Percentiles rank a stretch among this genome's conserved stretches.
Conservation (phyloP, 2,329 filamentous ascomycete species). For the Leptosphaerulina australis region DNA sequence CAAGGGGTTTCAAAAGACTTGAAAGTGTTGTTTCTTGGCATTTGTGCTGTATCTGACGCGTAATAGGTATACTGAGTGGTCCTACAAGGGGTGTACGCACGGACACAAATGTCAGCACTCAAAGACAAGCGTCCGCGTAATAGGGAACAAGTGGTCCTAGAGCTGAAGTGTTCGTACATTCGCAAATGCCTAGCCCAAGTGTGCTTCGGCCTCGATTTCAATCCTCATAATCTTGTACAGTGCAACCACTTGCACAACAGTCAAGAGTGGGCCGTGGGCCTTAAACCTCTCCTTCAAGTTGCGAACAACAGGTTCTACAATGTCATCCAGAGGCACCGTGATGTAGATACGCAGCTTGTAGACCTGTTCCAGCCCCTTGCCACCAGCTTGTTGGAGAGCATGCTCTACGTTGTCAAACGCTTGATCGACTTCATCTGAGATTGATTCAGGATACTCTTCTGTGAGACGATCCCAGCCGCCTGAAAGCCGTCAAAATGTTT, state of each 20-base stretch:
- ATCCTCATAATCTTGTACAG: constrained; percentile 33
- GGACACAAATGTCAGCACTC: no score
- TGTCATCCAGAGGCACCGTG: constrained; percentile 21
- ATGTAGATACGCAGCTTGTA: constrained; percentile 33
- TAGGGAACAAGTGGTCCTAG: no score
- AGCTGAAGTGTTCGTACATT: no score
- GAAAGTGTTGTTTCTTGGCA: no score
- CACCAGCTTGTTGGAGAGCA: constrained; percentile 58
- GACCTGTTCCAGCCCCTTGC: constrained; percentile 60
- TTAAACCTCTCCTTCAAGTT: constrained; percentile 32
- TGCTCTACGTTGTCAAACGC: constrained; percentile 63
- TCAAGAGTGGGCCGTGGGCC: constrained; percentile 33
- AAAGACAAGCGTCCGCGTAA: no score
- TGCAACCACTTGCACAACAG: constrained; percentile 27
- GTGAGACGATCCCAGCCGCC: constrained; percentile 36
- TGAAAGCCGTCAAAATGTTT: constrained; percentile 5
- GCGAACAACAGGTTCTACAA: constrained; percentile 18
- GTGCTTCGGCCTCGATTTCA: constrained; percentile 36
- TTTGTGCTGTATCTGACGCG: no score
- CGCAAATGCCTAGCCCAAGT: constrained; percentile 14
- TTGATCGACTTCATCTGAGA: constrained; percentile 33
- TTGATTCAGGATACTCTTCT: constrained; percentile 26
- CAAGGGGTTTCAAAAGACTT: no score
- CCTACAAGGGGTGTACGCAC: no score
- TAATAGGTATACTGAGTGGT: no score